Evolutionary conservation across 176 grass and related monocot genomes (phyloP).

Genomic region (Aegilops bicornis): DNA sequence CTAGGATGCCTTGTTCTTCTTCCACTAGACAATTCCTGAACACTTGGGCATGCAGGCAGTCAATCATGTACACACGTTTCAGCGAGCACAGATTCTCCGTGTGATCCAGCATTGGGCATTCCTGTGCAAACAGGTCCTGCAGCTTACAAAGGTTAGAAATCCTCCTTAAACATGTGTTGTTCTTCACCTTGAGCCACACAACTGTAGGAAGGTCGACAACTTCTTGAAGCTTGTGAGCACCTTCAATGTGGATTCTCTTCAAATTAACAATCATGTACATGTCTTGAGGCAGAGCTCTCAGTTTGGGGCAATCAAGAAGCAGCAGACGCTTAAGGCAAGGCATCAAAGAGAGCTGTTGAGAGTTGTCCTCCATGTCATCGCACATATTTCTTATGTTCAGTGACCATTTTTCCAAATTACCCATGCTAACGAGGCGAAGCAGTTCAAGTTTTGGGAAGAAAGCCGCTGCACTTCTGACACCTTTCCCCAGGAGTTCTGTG

Average conservation of each 20-base stretch:
- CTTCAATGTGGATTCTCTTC: slow-evolving; percentile 9
- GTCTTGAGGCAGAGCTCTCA: background rate
- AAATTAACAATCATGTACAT: background rate
- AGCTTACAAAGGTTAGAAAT: no score
- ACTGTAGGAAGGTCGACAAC: no score
- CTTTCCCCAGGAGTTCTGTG: background rate
- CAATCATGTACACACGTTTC: no score
- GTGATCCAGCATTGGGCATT: no score
- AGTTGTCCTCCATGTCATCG: background rate
- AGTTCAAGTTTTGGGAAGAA: slow-evolving; percentile 8
- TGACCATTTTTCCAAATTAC: slow-evolving; percentile 9
- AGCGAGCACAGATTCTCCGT: no score
- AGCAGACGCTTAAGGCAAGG: background rate
- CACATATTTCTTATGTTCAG: background rate
- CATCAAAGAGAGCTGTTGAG: background rate
- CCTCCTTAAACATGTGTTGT: no score
- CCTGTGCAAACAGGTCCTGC: no score
- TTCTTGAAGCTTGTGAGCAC: background rate
- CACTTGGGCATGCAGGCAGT: background rate
- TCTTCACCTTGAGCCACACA: no score
- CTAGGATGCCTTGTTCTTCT: no score
- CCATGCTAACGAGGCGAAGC: background rate
- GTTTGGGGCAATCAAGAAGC: slow-evolving; percentile 15
- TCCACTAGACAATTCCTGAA: background rate
- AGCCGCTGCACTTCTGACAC: background rate